phyloP scores from a whole-genome alignment of 257 asterid genomes.

The Solanum verrucosum region DNA sequence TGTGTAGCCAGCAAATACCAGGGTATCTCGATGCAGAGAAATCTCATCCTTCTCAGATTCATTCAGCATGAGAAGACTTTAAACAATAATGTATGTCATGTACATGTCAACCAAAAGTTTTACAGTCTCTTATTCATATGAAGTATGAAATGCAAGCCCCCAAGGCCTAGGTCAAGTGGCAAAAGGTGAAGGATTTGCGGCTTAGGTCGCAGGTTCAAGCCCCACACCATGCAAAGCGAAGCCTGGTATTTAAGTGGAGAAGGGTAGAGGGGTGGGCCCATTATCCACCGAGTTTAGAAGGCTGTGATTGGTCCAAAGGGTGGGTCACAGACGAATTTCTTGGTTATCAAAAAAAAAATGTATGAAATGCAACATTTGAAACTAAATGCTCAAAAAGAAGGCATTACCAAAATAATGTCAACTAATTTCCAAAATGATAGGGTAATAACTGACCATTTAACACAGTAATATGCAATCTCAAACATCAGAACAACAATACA shows the following conservation, averaged over 20 bases:
- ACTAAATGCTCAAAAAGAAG: neutral
- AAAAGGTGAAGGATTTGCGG: no score
- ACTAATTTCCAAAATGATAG: neutral
- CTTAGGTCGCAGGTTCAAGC: no score
- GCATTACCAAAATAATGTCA: neutral
- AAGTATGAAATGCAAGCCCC: neutral
- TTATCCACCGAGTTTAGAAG: no score
- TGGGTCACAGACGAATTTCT: no score
- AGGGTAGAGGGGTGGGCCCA: no score
- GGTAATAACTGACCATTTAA: neutral
- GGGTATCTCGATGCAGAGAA: neutral
- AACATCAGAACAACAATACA: neutral
- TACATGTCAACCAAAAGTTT: neutral
- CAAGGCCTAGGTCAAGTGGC: no score
- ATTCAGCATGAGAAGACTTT: neutral
- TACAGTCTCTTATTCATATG: neutral
- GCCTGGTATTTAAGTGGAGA: no score
- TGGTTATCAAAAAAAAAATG: no score
- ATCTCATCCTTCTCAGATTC: neutral
- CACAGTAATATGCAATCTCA: neutral
- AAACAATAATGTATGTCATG: neutral
- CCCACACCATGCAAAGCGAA: no score
- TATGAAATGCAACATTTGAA: neutral
- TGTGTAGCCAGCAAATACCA: neutral
- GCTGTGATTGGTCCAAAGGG: no score